Evolutionary conservation across 2,329 filamentous ascomycete species (phyloP).

Genomic region (Penicillium brasilianum): DNA sequence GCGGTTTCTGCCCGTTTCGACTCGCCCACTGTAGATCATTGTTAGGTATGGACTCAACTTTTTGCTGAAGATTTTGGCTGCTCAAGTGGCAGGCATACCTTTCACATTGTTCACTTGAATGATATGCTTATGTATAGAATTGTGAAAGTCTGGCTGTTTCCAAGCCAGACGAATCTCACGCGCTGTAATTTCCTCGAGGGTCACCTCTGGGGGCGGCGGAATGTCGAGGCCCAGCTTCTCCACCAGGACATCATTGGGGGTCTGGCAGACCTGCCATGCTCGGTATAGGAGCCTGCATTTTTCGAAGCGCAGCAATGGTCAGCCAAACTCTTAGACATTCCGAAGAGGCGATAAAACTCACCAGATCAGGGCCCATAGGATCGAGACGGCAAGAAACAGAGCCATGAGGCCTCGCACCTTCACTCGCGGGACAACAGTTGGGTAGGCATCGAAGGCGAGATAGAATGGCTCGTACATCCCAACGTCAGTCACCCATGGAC

Average conservation of each 20-base stretch:
- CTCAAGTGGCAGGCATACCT: conserved; percentile 57
- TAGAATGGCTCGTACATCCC: conserved; percentile 54
- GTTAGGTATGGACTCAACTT: neutral
- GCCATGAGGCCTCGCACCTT: conserved; percentile 56
- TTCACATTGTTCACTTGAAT: conserved; percentile 94
- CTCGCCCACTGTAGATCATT: conserved; percentile 70
- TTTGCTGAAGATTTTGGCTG: neutral
- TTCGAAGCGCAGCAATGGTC: neutral
- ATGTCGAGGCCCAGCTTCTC: conserved; percentile 92
- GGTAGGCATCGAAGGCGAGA: conserved; percentile 53
- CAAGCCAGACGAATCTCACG: conserved; percentile 90
- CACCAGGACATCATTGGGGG: conserved; percentile 88
- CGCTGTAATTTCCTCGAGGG: conserved; percentile 83
- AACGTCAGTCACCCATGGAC: conserved; percentile 44
- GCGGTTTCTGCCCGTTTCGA: conserved; percentile 79
- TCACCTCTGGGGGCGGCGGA: conserved; percentile 85
- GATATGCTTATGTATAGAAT: conserved; percentile 80
- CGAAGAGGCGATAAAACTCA: conserved; percentile 32
- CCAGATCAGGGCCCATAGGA: conserved; percentile 57
- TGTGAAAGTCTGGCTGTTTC: conserved; percentile 72
- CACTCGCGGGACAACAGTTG: conserved; percentile 51
- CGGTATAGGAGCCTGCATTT: conserved; percentile 75
- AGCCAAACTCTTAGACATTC: conserved; percentile 6
- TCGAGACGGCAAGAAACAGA: conserved; percentile 53
- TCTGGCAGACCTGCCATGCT: conserved; percentile 85